A percentile compares a stretch with the other conserved stretches of the same genome.
phyloP scores from a whole-genome alignment of 2,329 filamentous ascomycete genomes.

The Seiridium cupressi region DNA sequence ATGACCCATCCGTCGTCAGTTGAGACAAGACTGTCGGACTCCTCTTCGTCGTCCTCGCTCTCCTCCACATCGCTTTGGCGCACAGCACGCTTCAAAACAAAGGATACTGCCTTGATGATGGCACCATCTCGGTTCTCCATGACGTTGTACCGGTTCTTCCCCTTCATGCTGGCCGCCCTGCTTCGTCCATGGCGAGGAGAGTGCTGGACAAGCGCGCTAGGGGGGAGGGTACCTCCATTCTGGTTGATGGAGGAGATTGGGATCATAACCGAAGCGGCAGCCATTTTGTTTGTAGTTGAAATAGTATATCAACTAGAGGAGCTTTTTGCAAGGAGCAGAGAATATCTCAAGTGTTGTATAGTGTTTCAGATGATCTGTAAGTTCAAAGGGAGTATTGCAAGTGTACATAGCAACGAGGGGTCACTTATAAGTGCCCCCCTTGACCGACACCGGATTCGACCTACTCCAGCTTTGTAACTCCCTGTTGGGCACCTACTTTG shows the following conservation, averaged over 20 bases:
- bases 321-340: neutral
- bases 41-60: constrained; percentile 24
- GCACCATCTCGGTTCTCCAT: constrained; percentile 37
- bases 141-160: constrained; percentile 38
- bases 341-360: neutral
- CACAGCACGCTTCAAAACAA: constrained; percentile 38
- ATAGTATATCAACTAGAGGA: neutral
- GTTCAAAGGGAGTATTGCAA: neutral
- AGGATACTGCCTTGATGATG: constrained; percentile 39
- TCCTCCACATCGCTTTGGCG: constrained; percentile 21
- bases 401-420: neutral
- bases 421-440: neutral
- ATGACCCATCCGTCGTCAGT: constrained; percentile 39
- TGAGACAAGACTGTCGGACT: constrained; percentile 28
- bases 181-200: constrained; percentile 36
- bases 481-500: constrained; percentile 7
- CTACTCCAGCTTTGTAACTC: neutral
- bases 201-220: constrained; percentile 31
- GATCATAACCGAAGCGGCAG: constrained; percentile 31
- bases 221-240: constrained; percentile 33
- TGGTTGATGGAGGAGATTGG: constrained; percentile 32
- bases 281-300: constrained; percentile 21
- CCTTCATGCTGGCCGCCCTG: constrained; percentile 35
- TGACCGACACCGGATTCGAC: constrained; percentile 4
- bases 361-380: neutral